Evolutionary conservation across 139 green algal genomes (phyloP), one percentile per base, ranked within the genome.

Genomic region (Astrephomene gubernaculifera): DNA sequence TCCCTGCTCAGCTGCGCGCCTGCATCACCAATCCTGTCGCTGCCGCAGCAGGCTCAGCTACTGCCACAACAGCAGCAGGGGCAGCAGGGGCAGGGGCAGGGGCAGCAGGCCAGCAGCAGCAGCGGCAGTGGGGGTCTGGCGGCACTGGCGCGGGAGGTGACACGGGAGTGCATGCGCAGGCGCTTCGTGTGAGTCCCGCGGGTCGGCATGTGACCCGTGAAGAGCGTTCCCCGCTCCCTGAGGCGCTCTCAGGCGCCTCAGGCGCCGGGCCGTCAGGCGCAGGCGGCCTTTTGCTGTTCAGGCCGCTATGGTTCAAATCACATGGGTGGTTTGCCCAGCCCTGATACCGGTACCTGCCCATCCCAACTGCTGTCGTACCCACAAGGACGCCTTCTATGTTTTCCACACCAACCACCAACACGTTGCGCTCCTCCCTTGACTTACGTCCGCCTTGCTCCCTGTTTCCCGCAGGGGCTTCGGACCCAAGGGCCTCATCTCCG

Each of bases 101-200:
- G 35, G 24, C 35, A 21, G 65, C 27, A n/a, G 63, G 36, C 35
- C 65, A 73, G 35, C 68, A 25, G 41, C 25, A 25, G 68, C 39
- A 19, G 21, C 24, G 17, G 17, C 17, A 17, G 38, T 2, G 17
- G 22, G 25, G 19, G 29, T 10, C 38, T 78, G 70, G 43, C 70
- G 14, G 43, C 70, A 8, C 25, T 78, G 43, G 41, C 70, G 43
- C 41, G 70, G 70, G 43, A 78, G 14, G 43, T 78, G 31, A 61
- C 12, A 10, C 19, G 31, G 70, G 70, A 78, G 31, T 78, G 70
- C 27, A 29, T 63, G 14, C 70, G 70, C 31, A 41, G 70, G 8
- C 70, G 70, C 2, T 78, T 78, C 70, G 44, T 78, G 70, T 78
- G 43, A 63, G 70, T 78, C 14, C 17, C 14, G 49, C 14, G 49